phyloP scores from a whole-genome alignment of 1,284 basidiomycete genomes.

The Marasmius sp. region DNA sequence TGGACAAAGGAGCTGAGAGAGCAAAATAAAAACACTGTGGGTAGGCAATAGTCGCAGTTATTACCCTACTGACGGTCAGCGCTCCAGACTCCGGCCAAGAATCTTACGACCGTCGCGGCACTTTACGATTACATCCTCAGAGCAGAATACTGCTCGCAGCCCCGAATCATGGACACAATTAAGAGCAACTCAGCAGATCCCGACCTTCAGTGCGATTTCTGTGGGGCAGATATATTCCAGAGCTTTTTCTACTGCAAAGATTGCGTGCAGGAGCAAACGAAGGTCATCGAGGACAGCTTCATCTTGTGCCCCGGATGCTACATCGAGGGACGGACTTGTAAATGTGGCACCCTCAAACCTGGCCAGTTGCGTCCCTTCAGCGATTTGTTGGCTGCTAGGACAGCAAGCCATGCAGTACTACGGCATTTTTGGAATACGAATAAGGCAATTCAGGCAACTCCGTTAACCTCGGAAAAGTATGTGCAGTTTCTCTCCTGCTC shows the following conservation, averaged over 20 bases:
- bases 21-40: neutral
- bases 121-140: conserved; percentile 61
- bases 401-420: conserved; percentile 23
- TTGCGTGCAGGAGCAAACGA: conserved; percentile 32
- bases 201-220: conserved; percentile 65
- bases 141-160: conserved; percentile 48
- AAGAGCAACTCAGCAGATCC: conserved; percentile 14
- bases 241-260: conserved; percentile 68
- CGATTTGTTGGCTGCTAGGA: conserved; percentile 29
- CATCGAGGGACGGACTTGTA: conserved; percentile 68
- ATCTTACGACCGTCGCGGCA: conserved; percentile 30
- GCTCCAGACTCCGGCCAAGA: neutral
- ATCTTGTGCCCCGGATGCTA: conserved; percentile 70
- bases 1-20: conserved; percentile 31
- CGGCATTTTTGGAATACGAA: conserved; percentile 1
- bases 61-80: neutral
- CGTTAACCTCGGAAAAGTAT: conserved; percentile 5
- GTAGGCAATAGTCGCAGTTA: neutral
- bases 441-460: neutral
- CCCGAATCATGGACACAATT: conserved; percentile 25
- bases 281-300: conserved; percentile 41
- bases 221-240: conserved; percentile 74
- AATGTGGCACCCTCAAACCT: conserved; percentile 57
- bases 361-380: conserved; percentile 49
- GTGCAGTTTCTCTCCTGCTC: neutral